Evolutionary conservation across 495 filamentous ascomycete genomes (phyloP), one percentile per base, ranked within the genome.

Genomic region (Neurospora sp.): DNA sequence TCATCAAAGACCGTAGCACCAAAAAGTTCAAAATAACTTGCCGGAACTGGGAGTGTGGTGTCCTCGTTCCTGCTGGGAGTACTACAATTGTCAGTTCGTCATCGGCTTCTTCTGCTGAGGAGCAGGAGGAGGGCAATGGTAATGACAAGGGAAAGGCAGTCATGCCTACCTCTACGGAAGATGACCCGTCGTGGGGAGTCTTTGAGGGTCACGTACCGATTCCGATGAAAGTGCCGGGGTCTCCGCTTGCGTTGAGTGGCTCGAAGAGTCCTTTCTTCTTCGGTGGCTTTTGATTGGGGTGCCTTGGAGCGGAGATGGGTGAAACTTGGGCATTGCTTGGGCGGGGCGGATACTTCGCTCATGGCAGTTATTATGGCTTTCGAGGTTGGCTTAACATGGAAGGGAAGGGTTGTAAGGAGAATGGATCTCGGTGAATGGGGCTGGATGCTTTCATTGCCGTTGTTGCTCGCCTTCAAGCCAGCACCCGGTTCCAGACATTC

Each of bases 11-110:
- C 70, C 87, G 86, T 41, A 78, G 74, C 1, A 91, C 87, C 0
- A 90, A 90, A 70, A 74, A 83, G 27, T 87, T 88, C 0, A 97
- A 94, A 76, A 81, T 98, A 23, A 96, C 90, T 73, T 93, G 92
- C 78, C 89, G 92, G 14, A 99, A 98, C 80, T 99, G 96, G 96
- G 96, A 99, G 81, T 98, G 94, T 76, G 96, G 96, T 4, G 94
- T 99, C 0, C 37, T 99, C 3, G 75, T 97, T 12, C 90, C 88
- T 1, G 79, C 87, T 1, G 73, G 69, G 38, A 70, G 44, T 70
- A 74, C 46, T 27, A 72, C 69, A 37, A 70, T 31, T 49, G 39
- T 38, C 70, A 77, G 23, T 46, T 75, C 39, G 46, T 75, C 42
- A 74, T 27, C 35, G n/a, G 38, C n/a, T 16, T 38, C 10, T 62